Percentiles rank a stretch among this genome's conserved stretches.
Conservation (phyloP, 768 basidiomycete genomes). For the Tylopilus plumbeoviolaceoides region DNA sequence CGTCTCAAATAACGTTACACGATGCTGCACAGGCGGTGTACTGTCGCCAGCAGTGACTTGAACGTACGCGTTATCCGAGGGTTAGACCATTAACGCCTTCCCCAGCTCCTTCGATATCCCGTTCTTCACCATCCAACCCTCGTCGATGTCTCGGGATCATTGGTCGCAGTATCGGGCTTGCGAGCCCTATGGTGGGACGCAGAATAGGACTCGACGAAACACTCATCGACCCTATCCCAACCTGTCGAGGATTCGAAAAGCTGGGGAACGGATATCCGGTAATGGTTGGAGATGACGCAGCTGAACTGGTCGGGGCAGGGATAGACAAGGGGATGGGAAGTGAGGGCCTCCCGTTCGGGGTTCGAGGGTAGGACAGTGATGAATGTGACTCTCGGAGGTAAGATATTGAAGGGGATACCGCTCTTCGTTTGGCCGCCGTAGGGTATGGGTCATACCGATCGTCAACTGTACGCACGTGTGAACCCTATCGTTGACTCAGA, state of each 20-base stretch:
- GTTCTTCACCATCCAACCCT: constrained; percentile 54
- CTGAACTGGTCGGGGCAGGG: constrained; percentile 56
- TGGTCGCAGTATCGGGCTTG: constrained; percentile 74
- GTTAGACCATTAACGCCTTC: constrained; percentile 69
- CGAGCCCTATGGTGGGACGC: constrained; percentile 63
- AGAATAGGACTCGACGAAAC: constrained; percentile 74
- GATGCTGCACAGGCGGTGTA: neutral
- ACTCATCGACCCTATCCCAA: constrained; percentile 42
- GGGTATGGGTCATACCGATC: constrained; percentile 86
- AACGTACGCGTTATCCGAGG: constrained; percentile 21
- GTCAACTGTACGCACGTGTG: constrained; percentile 48
- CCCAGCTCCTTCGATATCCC: constrained; percentile 74
- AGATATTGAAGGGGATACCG: constrained; percentile 76
- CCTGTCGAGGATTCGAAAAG: constrained; percentile 34
- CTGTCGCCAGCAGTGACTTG: neutral
- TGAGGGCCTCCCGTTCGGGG: constrained; percentile 55
- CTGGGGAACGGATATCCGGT: constrained; percentile 43
- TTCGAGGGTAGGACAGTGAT: constrained; percentile 41
- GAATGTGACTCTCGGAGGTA: constrained; percentile 60
- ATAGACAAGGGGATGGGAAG: constrained; percentile 65
- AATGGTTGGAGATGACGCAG: constrained; percentile 71
- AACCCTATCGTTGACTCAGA: constrained; percentile 2
- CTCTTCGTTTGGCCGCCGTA: constrained; percentile 70
- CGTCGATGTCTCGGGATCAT: constrained; percentile 48
- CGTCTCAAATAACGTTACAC: constrained; percentile 1